Evolutionary conservation across 2,329 filamentous ascomycete genomes (phyloP).

Genomic region (Escovopsis weberi): DNA sequence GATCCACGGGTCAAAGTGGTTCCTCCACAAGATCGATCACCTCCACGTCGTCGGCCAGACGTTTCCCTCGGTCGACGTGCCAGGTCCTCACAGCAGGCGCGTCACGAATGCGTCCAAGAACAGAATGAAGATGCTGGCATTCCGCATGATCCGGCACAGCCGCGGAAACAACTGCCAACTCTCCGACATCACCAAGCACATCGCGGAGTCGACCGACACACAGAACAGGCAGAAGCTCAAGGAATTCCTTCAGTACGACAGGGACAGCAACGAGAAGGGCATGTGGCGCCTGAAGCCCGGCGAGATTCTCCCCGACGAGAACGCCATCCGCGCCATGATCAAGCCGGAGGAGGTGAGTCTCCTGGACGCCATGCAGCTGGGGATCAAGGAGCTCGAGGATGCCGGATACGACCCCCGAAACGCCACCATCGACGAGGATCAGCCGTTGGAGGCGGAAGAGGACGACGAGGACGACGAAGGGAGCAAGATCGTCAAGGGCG

Average conservation of each 20-base stretch:
- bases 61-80: slow-evolving; percentile 82
- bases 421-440: slow-evolving; percentile 47
- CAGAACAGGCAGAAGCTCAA: slow-evolving; percentile 96
- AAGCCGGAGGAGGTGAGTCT: slow-evolving; percentile 91
- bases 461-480: slow-evolving; percentile 32
- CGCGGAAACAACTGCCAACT: slow-evolving; percentile 55
- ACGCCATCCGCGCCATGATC: slow-evolving; percentile 71
- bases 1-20: slow-evolving; percentile 63
- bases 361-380: slow-evolving; percentile 93
- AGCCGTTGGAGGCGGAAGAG: slow-evolving; percentile 46
- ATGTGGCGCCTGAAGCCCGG: slow-evolving; percentile 63
- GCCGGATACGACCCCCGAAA: slow-evolving; percentile 66
- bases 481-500: slow-evolving; percentile 22
- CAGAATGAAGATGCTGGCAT: slow-evolving; percentile 89
- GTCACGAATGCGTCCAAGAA: slow-evolving; percentile 97
- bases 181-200: slow-evolving; percentile 79
- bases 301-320: slow-evolving; percentile 66
- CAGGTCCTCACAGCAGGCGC: slow-evolving; percentile 83
- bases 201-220: slow-evolving; percentile 84
- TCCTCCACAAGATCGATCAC: slow-evolving; percentile 78
- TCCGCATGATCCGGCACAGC: slow-evolving; percentile 71
- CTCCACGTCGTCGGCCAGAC: slow-evolving; percentile 85
- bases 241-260: slow-evolving; percentile 86
- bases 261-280: slow-evolving; percentile 56
- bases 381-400: slow-evolving; percentile 78